These are phyloP conservation scores for Circinella umbellata DNA, from an alignment of 371 early-diverging fungal genomes.

Conservation along the genomic window DNA sequence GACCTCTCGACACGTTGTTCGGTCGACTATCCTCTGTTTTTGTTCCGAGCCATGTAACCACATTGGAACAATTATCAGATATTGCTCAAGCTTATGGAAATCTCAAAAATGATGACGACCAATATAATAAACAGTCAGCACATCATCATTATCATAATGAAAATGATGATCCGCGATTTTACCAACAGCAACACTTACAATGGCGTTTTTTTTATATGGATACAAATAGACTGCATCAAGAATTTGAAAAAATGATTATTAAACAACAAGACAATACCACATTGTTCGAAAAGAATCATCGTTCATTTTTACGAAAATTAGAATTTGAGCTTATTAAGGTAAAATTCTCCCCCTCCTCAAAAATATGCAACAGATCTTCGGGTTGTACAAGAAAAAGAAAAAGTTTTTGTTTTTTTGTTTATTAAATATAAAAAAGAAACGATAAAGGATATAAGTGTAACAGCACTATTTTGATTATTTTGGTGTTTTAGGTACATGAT, in stretches of 20 bases:
- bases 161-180: not conserved
- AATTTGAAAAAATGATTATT: not conserved
- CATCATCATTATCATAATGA: not conserved
- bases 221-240: not conserved
- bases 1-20: slow-evolving; percentile 9
- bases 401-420: not conserved
- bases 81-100: slow-evolving; percentile 5
- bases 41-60: slow-evolving; percentile 13
- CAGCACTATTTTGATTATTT: not conserved
- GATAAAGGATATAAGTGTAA: not conserved
- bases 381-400: slow-evolving; percentile 6
- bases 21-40: slow-evolving; percentile 1
- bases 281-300: not conserved
- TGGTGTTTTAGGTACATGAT: slow-evolving; percentile 14
- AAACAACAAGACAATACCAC: not conserved
- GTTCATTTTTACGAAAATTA: not conserved
- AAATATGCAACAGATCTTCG: not conserved
- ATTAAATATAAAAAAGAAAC: not conserved
- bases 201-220: slow-evolving; percentile 17
- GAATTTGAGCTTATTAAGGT: slow-evolving; percentile 13
- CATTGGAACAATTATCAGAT: slow-evolving; percentile 9
- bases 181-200: not conserved
- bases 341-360: not conserved
- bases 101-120: not conserved
- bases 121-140: not conserved